phyloP scores from a whole-genome alignment of 768 basidiomycete species.

The Podaxis pistillaris region DNA sequence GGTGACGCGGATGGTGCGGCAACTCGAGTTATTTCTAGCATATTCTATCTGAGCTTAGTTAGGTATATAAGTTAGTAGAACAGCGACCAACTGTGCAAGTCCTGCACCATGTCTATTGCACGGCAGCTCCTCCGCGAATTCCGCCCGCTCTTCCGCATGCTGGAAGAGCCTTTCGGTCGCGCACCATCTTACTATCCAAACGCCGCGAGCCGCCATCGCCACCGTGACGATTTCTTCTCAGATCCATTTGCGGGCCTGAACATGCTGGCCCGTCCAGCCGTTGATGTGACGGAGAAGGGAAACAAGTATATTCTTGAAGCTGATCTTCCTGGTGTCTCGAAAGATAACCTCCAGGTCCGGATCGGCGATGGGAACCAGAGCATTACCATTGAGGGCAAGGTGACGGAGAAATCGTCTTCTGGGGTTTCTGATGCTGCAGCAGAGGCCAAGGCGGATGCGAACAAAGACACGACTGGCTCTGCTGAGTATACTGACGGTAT shows the following conservation, averaged over 20 bases:
- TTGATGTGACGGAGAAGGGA: conserved; percentile 68
- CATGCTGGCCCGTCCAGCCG: conserved; percentile 44
- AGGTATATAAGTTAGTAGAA: not conserved
- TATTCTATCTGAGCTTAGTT: not conserved
- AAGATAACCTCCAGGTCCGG: conserved; percentile 70
- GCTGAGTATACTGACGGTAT: conserved; percentile 29
- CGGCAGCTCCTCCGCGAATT: conserved; percentile 68
- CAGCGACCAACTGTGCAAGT: conserved; percentile 1
- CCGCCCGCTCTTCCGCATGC: conserved; percentile 71
- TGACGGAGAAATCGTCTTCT: conserved; percentile 18
- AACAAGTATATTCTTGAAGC: conserved; percentile 70
- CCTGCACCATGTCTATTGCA: conserved; percentile 55
- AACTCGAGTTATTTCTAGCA: conserved; percentile 1
- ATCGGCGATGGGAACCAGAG: conserved; percentile 70
- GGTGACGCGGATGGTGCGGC: no score
- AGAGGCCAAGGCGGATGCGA: conserved; percentile 18
- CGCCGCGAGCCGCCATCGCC: not conserved
- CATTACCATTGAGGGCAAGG: conserved; percentile 70
- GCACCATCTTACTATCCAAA: conserved; percentile 17
- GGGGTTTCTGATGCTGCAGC: not conserved
- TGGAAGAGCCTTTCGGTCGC: conserved; percentile 67
- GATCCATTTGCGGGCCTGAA: conserved; percentile 41
- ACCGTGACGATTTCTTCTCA: conserved; percentile 31
- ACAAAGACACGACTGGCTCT: conserved; percentile 21
- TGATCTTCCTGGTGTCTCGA: conserved; percentile 76